Evolutionary conservation across 352 stramenopile genomes (phyloP).

Genomic region (Phytophthora lateralis): DNA sequence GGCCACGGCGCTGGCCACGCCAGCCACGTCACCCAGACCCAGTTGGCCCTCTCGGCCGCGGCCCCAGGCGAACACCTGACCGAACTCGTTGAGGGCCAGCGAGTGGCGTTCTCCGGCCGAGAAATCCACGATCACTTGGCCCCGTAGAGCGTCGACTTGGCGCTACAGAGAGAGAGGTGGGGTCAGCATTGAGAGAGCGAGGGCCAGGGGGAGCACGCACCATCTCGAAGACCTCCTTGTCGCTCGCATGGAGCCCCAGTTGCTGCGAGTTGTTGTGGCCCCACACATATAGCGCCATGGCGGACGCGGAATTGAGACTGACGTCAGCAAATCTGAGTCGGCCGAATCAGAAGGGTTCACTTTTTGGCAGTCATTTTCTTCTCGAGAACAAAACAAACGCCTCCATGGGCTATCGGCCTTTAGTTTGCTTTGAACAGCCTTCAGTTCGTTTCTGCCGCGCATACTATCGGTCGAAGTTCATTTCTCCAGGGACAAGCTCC

Average conservation of each 20-base stretch:
- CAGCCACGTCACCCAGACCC: slow-evolving; percentile 48
- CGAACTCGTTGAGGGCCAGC: slow-evolving; percentile 81
- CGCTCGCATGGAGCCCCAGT: slow-evolving; percentile 52
- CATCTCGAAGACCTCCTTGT: slow-evolving; percentile 67
- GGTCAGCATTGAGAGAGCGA: neutral
- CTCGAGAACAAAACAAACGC: too few species aligned
- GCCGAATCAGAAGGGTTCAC: neutral
- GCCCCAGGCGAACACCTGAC: slow-evolving; percentile 81
- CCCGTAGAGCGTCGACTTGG: slow-evolving; percentile 54
- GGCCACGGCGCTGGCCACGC: slow-evolving; percentile 32
- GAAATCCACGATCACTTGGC: slow-evolving; percentile 73
- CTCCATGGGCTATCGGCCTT: too few species aligned
- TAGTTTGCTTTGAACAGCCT: too few species aligned
- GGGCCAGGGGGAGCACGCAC: slow-evolving; percentile 21
- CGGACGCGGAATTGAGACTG: slow-evolving; percentile 1
- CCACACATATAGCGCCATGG: slow-evolving; percentile 82
- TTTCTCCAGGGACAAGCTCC: too few species aligned
- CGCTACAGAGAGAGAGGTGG: slow-evolving; percentile 32
- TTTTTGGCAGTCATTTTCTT: neutral
- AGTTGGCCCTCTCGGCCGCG: slow-evolving; percentile 75
- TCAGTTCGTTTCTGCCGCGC: too few species aligned
- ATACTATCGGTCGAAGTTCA: too few species aligned
- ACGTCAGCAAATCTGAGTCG: slow-evolving; percentile 3
- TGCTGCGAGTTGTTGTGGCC: slow-evolving; percentile 78
- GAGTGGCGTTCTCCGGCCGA: slow-evolving; percentile 77